Evolutionary conservation across 1,284 basidiomycete genomes (phyloP).

Genomic region (Amylostereum areolatum): DNA sequence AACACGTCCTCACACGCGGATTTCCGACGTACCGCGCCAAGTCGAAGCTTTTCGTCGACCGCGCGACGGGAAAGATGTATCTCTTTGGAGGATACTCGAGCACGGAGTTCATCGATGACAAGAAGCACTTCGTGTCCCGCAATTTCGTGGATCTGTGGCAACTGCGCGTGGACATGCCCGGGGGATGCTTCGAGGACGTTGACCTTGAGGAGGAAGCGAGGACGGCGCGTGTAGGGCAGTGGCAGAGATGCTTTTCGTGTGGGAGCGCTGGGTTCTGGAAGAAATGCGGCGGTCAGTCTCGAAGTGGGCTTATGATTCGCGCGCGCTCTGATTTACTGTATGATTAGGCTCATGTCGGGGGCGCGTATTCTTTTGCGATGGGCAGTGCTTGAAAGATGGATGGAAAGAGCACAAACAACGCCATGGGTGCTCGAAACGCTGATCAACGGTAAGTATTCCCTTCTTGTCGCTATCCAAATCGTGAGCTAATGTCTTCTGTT

Average conservation of each 20-base stretch:
- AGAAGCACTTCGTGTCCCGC: conserved; percentile 21
- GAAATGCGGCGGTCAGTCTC: conserved; percentile 31
- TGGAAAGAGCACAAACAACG: conserved; percentile 25
- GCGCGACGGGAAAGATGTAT: conserved; percentile 28
- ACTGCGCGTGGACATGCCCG: conserved; percentile 28
- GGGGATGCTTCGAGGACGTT: conserved; percentile 29
- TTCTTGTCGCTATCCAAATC: too few species aligned
- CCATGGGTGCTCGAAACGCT: conserved; percentile 17
- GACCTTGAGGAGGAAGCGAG: conserved; percentile 31
- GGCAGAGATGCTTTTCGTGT: conserved; percentile 36
- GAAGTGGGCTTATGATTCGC: background rate
- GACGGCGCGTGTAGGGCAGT: conserved; percentile 32
- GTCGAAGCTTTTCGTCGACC: conserved; percentile 23
- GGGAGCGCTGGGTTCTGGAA: conserved; percentile 30
- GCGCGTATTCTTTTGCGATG: conserved; percentile 22
- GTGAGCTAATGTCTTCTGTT: too few species aligned
- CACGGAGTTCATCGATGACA: conserved; percentile 27
- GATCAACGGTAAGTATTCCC: background rate
- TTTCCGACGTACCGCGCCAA: conserved; percentile 30
- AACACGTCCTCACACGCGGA: conserved; percentile 25
- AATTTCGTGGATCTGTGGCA: conserved; percentile 35
- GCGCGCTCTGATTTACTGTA: background rate
- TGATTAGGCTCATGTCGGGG: conserved; percentile 20
- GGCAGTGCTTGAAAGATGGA: conserved; percentile 21
- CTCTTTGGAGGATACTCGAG: conserved; percentile 34